Conservation (phyloP, 2,329 filamentous ascomycete species). For the Stagonosporopsis tanaceti region DNA sequence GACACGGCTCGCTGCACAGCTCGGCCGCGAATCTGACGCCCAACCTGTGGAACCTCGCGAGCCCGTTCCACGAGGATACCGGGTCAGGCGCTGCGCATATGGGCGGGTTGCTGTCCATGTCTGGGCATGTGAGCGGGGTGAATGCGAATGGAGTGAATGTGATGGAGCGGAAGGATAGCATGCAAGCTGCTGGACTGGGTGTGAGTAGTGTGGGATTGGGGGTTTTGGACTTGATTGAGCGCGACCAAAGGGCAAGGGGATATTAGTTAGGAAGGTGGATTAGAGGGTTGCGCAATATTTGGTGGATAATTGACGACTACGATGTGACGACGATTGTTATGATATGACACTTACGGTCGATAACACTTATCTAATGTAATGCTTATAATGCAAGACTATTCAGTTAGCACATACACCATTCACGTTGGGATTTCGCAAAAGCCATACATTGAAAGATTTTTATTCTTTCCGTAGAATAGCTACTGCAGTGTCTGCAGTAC, state of each 20-base stretch:
- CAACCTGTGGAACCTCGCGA: slow-evolving; percentile 39
- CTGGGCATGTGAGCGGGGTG: neutral
- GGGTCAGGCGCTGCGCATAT: slow-evolving; percentile 1
- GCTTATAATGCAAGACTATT: neutral
- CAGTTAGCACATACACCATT: neutral
- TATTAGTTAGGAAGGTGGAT: slow-evolving; percentile 18
- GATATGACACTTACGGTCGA: slow-evolving; percentile 10
- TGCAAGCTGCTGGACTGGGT: slow-evolving; percentile 11
- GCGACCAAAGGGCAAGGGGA: slow-evolving; percentile 27
- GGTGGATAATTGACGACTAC: neutral
- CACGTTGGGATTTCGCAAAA: neutral
- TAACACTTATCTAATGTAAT: slow-evolving; percentile 20
- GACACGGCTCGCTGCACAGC: neutral
- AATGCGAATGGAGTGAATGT: slow-evolving; percentile 6
- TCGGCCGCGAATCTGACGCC: slow-evolving; percentile 14
- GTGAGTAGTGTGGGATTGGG: slow-evolving; percentile 16
- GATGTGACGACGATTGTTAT: slow-evolving; percentile 11
- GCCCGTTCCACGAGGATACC: slow-evolving; percentile 35
- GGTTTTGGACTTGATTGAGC: slow-evolving; percentile 33
- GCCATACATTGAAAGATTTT: neutral
- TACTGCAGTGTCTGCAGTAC: neutral
- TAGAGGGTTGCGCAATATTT: neutral
- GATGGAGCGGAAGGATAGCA: slow-evolving; percentile 16
- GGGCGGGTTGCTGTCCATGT: neutral
- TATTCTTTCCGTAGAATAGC: neutral